Base-by-base conservation (phyloP, 768 basidiomycete species). In the Suillus lakei region DNA sequence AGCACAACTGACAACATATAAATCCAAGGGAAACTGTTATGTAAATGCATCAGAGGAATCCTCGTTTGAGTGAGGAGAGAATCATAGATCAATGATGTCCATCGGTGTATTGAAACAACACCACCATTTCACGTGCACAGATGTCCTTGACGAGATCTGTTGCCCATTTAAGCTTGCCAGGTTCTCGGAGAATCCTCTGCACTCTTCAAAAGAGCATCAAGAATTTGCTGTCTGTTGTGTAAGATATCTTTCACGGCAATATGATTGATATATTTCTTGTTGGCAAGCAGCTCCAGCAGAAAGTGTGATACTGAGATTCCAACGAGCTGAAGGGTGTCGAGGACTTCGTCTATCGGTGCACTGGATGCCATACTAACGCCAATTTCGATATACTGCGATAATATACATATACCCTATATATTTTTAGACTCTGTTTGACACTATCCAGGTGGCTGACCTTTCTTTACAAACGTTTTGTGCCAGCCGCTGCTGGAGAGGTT, bases 381-480 rank as follows among this genome's bases (percentile, higher is more conserved):
- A 30, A 38, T 38, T 28, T 59, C 56, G 13, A 26, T 60, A 44
- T 18, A 32, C 10, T 10, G 16, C 7, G 21, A 60, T 39, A 60
- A 36, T 36, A 18, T 23, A 60, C n/a, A 60, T 60, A 41, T 60
- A 60, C 41, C 41, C 12, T 41, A n/a, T 60, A 36, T 6, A n/a
- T 39, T 21, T 23, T 39, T 10, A 30, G 36, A 34, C 36, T 39
- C 38, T 13, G 13, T 39, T 39, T 39, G 38, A 39, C 38, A 39
- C 7, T 44, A 41, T 41, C 28, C 1, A 34, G 36, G 60, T 60
- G 60, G 60, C 60, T 39, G 60, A 41, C 39, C 3, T 39, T 39
- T 60, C 39, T 60, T 60, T 60, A 60, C 60, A 39, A 60, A 60
- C 23, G 60, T 60, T 60, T 39, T 39, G 60, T 60, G 32, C 60